A percentile compares a stretch with the other conserved stretches of the same genome.
Evolutionary conservation across 148 eudicot genomes (phyloP).

Genomic region (Polygonum aviculare): DNA sequence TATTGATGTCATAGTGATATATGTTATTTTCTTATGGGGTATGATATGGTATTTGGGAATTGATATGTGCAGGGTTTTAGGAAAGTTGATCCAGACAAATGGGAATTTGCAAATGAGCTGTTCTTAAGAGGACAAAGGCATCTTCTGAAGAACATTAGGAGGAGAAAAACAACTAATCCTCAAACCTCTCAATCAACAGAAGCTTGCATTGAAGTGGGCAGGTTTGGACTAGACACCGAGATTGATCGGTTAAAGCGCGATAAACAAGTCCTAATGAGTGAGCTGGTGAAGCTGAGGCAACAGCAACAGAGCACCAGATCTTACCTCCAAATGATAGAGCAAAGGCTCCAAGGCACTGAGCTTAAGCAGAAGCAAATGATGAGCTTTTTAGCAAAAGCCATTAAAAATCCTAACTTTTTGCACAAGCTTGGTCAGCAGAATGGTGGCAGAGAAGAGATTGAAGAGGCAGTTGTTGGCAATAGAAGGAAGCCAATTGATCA

Average conservation of each 20-base stretch:
- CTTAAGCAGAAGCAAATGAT: slow-evolving; percentile 37
- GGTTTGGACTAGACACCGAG: slow-evolving; percentile 34
- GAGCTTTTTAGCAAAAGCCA: slow-evolving; percentile 32
- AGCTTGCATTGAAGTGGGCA: slow-evolving; percentile 34
- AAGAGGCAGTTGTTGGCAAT: slow-evolving; percentile 25
- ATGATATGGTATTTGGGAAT: neutral
- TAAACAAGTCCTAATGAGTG: slow-evolving; percentile 31
- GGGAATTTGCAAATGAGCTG: slow-evolving; percentile 20
- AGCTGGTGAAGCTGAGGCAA: slow-evolving; percentile 39
- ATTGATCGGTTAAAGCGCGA: slow-evolving; percentile 36
- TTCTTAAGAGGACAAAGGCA: slow-evolving; percentile 37
- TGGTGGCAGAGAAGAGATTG: slow-evolving; percentile 23
- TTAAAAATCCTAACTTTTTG: slow-evolving; percentile 32
- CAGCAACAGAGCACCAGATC: slow-evolving; percentile 34
- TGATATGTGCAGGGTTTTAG: slow-evolving; percentile 16
- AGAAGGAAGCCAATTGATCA: slow-evolving; percentile 30
- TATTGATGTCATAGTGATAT: neutral
- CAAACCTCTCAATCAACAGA: slow-evolving; percentile 11
- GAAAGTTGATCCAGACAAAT: slow-evolving; percentile 15
- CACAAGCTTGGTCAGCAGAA: slow-evolving; percentile 30
- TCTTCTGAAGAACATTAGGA: slow-evolving; percentile 29
- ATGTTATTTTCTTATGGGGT: too few relatives aligned
- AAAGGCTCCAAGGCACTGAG: slow-evolving; percentile 31
- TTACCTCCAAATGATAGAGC: slow-evolving; percentile 29
- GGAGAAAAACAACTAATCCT: slow-evolving; percentile 25